These are phyloP conservation scores for Hygrocybe coccinea DNA, from an alignment of 768 basidiomycete species.

Conservation along the genomic window DNA sequence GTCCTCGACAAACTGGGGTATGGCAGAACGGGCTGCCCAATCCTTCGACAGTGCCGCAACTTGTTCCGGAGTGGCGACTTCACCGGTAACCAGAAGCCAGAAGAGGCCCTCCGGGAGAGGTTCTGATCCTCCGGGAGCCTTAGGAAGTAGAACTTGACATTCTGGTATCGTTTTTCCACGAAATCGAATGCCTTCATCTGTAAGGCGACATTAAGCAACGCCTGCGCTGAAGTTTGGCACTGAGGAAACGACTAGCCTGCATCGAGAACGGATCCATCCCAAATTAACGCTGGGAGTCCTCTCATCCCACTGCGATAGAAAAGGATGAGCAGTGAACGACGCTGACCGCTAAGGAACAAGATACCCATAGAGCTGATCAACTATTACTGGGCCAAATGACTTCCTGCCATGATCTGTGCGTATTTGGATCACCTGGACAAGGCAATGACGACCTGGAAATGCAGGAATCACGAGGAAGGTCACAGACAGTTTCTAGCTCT, in stretches of 20 bases:
- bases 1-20: conserved; percentile 95
- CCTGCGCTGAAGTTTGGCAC: background rate
- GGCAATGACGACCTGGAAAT: conserved; percentile 5
- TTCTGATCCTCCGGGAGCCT: conserved; percentile 81
- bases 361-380: conserved; percentile 90
- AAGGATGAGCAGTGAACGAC: background rate
- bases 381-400: conserved; percentile 84
- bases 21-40: conserved; percentile 88
- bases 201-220: conserved; percentile 9
- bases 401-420: conserved; percentile 88
- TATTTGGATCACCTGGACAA: conserved; percentile 67
- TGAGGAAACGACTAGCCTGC: conserved; percentile 49
- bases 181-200: conserved; percentile 97
- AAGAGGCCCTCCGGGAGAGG: conserved; percentile 92
- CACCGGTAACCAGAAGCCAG: conserved; percentile 93
- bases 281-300: conserved; percentile 88
- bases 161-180: conserved; percentile 94
- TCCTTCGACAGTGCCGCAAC: conserved; percentile 82
- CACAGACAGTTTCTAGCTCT: conserved; percentile 66
- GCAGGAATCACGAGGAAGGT: background rate
- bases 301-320: conserved; percentile 67
- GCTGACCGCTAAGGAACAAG: conserved; percentile 12
- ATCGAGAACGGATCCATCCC: conserved; percentile 98
- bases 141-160: conserved; percentile 80
- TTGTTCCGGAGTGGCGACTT: conserved; percentile 88